phyloP scores from a whole-genome alignment of 306 rosid species.

The Ceratonia siliqua region DNA sequence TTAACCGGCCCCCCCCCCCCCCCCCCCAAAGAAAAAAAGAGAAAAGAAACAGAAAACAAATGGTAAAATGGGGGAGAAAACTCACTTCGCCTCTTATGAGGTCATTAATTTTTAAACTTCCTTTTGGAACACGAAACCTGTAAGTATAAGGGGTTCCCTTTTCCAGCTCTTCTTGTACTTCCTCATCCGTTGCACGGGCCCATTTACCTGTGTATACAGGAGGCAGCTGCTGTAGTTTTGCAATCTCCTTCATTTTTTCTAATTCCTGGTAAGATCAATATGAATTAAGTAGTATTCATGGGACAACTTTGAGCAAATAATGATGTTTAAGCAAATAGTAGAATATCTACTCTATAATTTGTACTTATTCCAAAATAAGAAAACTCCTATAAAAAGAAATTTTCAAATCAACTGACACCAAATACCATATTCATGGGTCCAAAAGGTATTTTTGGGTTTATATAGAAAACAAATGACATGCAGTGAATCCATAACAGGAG shows the following conservation, averaged over 20 bases:
- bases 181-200: conserved; percentile 66
- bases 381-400: background rate
- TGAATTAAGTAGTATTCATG: background rate
- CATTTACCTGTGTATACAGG: conserved; percentile 91
- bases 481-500: background rate
- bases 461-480: background rate
- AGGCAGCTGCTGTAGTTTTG: conserved; percentile 74
- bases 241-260: conserved; percentile 90
- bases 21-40: background rate
- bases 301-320: background rate
- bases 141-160: conserved; percentile 78
- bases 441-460: background rate
- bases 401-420: conserved; percentile 25
- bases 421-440: background rate
- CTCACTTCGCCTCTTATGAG: conserved; percentile 88
- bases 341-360: no score
- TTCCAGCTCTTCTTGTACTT: conserved; percentile 69
- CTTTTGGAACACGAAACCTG: conserved; percentile 84
- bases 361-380: background rate
- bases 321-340: conserved; percentile 12
- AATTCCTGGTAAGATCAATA: conserved; percentile 60
- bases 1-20: background rate
- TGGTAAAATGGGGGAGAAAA: conserved; percentile 16
- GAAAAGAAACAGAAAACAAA: background rate
- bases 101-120: conserved; percentile 83